Evolutionary conservation across 148 eudicot species (phyloP).

Genomic region (Amaranthus cruentus): DNA sequence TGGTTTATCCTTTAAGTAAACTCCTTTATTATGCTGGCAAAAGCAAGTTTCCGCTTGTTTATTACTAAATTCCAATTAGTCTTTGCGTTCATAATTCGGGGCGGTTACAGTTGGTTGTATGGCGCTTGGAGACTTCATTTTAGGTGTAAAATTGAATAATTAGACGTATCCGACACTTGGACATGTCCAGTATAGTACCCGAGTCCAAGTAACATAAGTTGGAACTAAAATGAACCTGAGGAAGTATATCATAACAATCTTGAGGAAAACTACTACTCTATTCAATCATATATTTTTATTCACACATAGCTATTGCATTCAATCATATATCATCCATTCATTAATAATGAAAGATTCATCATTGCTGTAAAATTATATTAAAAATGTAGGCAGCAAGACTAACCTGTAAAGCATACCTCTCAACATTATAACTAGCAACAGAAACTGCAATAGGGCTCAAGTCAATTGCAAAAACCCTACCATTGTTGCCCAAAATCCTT

Average conservation of each 20-base stretch:
- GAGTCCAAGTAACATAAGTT: neutral
- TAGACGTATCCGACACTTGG: too few species aligned
- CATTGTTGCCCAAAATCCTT: slow-evolving; percentile 51
- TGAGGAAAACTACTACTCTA: neutral
- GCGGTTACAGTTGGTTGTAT: too few species aligned
- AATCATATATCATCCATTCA: neutral
- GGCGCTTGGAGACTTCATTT: too few species aligned
- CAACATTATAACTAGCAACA: slow-evolving; percentile 69
- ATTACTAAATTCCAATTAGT: too few species aligned
- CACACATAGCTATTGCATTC: neutral
- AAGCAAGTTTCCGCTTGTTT: too few species aligned
- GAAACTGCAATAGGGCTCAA: slow-evolving; percentile 70
- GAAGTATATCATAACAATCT: neutral
- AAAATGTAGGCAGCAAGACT: slow-evolving; percentile 22
- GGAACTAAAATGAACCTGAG: neutral
- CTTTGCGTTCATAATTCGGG: too few species aligned
- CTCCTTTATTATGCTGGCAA: too few species aligned
- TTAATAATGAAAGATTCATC: neutral
- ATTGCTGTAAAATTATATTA: neutral
- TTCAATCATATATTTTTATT: neutral
- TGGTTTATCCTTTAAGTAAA: too few species aligned
- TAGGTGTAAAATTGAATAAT: neutral
- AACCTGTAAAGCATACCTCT: slow-evolving; percentile 89
- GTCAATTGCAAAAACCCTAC: slow-evolving; percentile 72
- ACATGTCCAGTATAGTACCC: neutral